Percentiles rank a stretch among this genome's conserved stretches.
Evolutionary conservation across 164 flowering plant genomes (phyloP).

Genomic region (Piper betle): DNA sequence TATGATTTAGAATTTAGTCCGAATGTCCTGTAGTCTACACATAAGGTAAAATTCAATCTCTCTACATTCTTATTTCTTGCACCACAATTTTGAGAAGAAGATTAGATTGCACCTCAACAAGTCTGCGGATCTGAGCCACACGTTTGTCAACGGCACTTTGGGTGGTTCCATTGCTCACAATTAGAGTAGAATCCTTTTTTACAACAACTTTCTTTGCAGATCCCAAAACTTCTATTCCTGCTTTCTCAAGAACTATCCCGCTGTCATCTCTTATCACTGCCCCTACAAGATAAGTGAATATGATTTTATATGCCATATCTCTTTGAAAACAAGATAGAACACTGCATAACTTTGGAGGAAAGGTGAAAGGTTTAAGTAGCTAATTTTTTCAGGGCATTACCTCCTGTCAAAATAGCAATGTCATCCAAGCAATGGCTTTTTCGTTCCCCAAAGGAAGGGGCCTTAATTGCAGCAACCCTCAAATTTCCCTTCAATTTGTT

Average conservation of each 20-base stretch:
- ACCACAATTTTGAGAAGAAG: neutral
- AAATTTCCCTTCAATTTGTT: conserved; percentile 68
- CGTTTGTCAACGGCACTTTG: conserved; percentile 56
- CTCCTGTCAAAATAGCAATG: conserved; percentile 84
- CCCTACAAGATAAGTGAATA: conserved; percentile 27
- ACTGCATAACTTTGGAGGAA: neutral
- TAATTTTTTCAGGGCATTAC: conserved; percentile 17
- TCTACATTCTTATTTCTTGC: too few species aligned
- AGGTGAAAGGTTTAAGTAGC: too few species aligned
- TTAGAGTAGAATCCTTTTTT: conserved; percentile 69
- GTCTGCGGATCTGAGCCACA: conserved; percentile 46
- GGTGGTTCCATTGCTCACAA: conserved; percentile 80
- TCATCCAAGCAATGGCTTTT: conserved; percentile 90
- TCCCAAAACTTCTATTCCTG: conserved; percentile 61
- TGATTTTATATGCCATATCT: neutral
- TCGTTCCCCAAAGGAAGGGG: conserved; percentile 83
- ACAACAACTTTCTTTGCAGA: conserved; percentile 60
- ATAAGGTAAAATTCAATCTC: too few species aligned
- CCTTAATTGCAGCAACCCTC: conserved; percentile 80
- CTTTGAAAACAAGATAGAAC: neutral
- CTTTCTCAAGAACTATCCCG: conserved; percentile 61
- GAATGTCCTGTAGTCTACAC: too few species aligned
- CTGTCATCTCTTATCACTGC: conserved; percentile 77
- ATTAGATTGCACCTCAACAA: conserved; percentile 41
- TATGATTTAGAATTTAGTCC: too few species aligned